Evolutionary conservation across 306 rosid genomes (phyloP), one percentile per base, ranked within the genome.

Genomic region (Urtica urens): DNA sequence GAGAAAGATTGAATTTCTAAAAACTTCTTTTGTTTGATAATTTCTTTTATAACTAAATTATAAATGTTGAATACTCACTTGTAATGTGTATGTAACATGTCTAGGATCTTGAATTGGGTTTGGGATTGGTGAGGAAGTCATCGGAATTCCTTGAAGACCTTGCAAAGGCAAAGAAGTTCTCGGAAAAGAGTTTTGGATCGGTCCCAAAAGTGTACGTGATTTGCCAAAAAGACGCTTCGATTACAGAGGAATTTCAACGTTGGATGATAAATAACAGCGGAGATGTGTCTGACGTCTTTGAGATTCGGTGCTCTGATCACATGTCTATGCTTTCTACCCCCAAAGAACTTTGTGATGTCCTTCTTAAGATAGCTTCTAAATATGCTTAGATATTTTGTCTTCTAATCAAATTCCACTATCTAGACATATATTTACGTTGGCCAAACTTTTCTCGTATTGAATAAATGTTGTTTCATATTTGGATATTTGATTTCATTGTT

Each of bases 71-170:
- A 23, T 23, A n/a, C n/a, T n/a, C n/a, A n/a, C n/a, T n/a, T n/a
- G n/a, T n/a, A n/a, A n/a, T n/a, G n/a, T n/a, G n/a, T n/a, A n/a
- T n/a, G n/a, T n/a, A n/a, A n/a, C n/a, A n/a, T 26, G 2, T 51
- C 2, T 0, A 82, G 86, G 93, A 78, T 70, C 26, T 62, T 10
- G 87, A 82, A 46, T 62, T 78, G 9, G 64, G 63, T 7, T 58
- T 52, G 67, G 25, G 16, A 42, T 62, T 74, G 29, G 6, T 1
- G 7, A 76, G 88, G 51, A 16, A 19, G 11, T 53, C 72, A 2
- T 72, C 73, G 23, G 55, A 72, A 3, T 82, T 75, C 59, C 0
- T 26, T 6, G 79, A 73, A 38, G 79, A 78, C 7, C 18, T 65
- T 46, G 58, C 62, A 0, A 44, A 65, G 58, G 68, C 53, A 20